These are phyloP conservation scores for Fusarium praegraminearum DNA, from an alignment of 2,329 filamentous ascomycete species.

Conservation along the genomic window DNA sequence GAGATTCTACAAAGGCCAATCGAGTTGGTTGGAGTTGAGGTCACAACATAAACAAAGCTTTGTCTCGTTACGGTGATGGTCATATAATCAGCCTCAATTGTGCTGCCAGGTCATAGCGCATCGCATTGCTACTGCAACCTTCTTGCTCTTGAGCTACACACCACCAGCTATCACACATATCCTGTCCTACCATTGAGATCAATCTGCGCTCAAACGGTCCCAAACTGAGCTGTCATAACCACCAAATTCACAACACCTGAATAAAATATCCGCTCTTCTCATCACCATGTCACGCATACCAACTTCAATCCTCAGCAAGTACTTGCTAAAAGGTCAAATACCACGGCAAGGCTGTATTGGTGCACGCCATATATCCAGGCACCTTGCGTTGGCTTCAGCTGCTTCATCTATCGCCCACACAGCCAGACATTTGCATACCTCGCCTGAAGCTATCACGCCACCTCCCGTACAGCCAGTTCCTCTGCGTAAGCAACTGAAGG, in stretches of 20 bases:
- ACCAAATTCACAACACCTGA: not conserved
- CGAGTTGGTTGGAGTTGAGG: not conserved
- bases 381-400: slow-evolving; percentile 27
- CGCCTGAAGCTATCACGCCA: slow-evolving; percentile 42
- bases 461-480: slow-evolving; percentile 56
- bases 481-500: slow-evolving; percentile 78
- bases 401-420: slow-evolving; percentile 16
- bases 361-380: slow-evolving; percentile 29
- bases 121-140: slow-evolving; percentile 16
- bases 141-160: slow-evolving; percentile 1
- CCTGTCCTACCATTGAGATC: not conserved
- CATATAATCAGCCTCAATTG: not conserved
- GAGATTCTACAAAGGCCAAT: not conserved
- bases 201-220: not conserved
- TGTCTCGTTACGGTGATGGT: not conserved
- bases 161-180: not conserved
- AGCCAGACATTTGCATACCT: slow-evolving; percentile 51
- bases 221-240: not conserved
- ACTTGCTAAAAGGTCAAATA: slow-evolving; percentile 62
- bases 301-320: slow-evolving; percentile 60
- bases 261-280: not conserved
- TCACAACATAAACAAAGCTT: not conserved
- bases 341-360: slow-evolving; percentile 57
- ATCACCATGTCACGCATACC: slow-evolving; percentile 59
- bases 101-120: slow-evolving; percentile 14